Conservation (phyloP, 2,329 filamentous ascomycete genomes). For the Pyrenochaeta sp. region DNA sequence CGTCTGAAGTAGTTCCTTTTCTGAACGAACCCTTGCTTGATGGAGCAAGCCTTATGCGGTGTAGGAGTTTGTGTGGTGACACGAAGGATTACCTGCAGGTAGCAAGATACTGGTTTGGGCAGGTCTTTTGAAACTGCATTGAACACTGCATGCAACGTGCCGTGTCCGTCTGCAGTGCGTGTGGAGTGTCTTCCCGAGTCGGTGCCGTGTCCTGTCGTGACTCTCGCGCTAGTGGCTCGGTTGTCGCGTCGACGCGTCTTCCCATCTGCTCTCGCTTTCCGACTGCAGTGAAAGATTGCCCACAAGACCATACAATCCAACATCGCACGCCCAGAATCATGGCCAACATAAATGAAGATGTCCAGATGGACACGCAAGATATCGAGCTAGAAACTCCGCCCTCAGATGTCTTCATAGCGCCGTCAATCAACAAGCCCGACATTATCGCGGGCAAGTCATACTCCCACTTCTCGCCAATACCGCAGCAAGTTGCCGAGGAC, state of each 20-base stretch:
- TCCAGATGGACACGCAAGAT: slow-evolving; percentile 46
- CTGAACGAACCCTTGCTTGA: not conserved
- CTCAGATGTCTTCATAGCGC: slow-evolving; percentile 56
- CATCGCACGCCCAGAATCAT: slow-evolving; percentile 19
- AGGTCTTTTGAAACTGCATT: slow-evolving; percentile 16
- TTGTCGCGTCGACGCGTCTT: slow-evolving; percentile 26
- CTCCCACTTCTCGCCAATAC: slow-evolving; percentile 58
- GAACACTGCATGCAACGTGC: slow-evolving; percentile 33
- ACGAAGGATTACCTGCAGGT: not conserved
- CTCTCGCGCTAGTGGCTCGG: slow-evolving; percentile 2
- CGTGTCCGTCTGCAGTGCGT: slow-evolving; percentile 22
- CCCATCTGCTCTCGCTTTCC: slow-evolving; percentile 7
- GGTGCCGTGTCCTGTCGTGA: slow-evolving; percentile 7
- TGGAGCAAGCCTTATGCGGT: not conserved
- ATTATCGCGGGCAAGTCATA: slow-evolving; percentile 57
- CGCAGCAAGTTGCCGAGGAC: slow-evolving; percentile 50
- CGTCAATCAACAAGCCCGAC: slow-evolving; percentile 53
- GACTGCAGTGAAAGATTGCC: not conserved
- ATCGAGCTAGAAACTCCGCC: slow-evolving; percentile 47
- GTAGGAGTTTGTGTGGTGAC: slow-evolving; percentile 8
- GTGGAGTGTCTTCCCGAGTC: not conserved
- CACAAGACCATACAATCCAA: not conserved
- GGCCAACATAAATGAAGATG: slow-evolving; percentile 38
- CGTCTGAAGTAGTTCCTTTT: not conserved
- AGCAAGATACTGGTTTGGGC: slow-evolving; percentile 16